phyloP scores from a whole-genome alignment of 2,329 filamentous ascomycete genomes.

The Aaosphaeria arxii region DNA sequence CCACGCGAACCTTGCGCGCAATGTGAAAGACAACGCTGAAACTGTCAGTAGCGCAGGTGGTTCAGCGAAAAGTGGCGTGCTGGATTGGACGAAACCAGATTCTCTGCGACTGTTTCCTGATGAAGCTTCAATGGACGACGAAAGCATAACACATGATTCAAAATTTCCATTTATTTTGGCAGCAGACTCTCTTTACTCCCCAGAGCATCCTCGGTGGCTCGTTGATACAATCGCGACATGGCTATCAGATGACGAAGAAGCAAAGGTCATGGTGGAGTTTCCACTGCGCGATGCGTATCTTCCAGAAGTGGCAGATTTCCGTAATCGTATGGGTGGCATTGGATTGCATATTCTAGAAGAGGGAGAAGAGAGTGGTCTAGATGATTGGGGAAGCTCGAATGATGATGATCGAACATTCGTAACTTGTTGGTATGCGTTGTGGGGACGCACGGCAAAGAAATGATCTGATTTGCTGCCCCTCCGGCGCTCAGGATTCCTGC shows the following conservation, averaged over 20 bases:
- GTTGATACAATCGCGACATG: conserved; percentile 67
- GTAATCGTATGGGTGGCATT: conserved; percentile 56
- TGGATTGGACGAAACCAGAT: conserved; percentile 71
- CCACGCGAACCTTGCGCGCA: conserved; percentile 73
- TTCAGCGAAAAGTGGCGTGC: conserved; percentile 57
- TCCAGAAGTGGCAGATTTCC: conserved; percentile 63
- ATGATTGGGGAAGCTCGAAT: conserved; percentile 66
- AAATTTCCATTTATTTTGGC: conserved; percentile 65
- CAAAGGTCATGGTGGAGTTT: conserved; percentile 75
- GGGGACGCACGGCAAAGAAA: conserved; percentile 28
- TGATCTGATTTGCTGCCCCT: not conserved
- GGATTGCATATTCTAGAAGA: conserved; percentile 56
- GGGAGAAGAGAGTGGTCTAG: conserved; percentile 62
- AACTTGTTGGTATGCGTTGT: conserved; percentile 69
- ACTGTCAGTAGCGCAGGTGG: conserved; percentile 57
- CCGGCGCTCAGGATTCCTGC: too few relatives aligned
- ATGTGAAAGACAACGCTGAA: conserved; percentile 62
- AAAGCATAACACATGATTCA: conserved; percentile 7
- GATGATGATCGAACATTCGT: conserved; percentile 49
- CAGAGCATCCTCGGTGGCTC: conserved; percentile 74
- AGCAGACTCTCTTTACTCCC: conserved; percentile 84
- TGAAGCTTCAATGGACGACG: conserved; percentile 1
- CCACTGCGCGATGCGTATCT: conserved; percentile 72
- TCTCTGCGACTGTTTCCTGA: conserved; percentile 31
- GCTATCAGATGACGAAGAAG: conserved; percentile 54